Base-by-base conservation (phyloP, 441 rosid genomes). In the Populus tomentosa region DNA sequence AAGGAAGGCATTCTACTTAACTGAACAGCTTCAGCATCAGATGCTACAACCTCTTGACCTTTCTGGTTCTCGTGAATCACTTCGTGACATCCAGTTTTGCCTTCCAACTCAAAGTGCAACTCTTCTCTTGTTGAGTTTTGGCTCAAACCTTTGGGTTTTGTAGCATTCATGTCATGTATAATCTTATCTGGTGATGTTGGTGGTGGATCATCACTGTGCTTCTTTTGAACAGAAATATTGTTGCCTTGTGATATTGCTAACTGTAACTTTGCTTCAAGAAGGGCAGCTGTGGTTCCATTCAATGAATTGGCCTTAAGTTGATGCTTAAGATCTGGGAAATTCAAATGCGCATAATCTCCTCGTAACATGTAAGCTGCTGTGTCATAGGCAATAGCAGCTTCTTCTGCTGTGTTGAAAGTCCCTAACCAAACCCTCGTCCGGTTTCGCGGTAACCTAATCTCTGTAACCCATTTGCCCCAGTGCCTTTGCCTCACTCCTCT, bases 381-480 rank as follows among this genome's bases (percentile, higher is more conserved):
- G 56, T 93, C 97, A 20, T 93, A 93, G 13, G 97, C 95, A 72
- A 82, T 82, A 1, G 98, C 98, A 3, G 98, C 98, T 71, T 90
- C 95, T 78, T 92, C 93, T 40, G 95, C 98, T 0, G 95, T 90
- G 62, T 92, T 90, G 40, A 88, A 93, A 56, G 98, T 93, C 21
- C 98, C 98, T 0, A 93, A 71, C 98, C 97, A 93, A 68, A 93
- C 97, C 80, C 98, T 87, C 16, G 92, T 89, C 78, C 98, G 80
- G 80, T 93, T 90, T 78, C 89, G 87, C 26, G 98, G 98, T 18
- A 93, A 86, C 80, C 97, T 84, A 53, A 93, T 93, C 80, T 93
- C 98, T 6, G 98, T 95, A 1, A 93, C 98, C 98, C 98, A 93
- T 85, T 92, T 93, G 0, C 98, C 95, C 98, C 98, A 92, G 66